phyloP scores from a whole-genome alignment of 805 yeast genomes.

The Myxozyma udenii region DNA sequence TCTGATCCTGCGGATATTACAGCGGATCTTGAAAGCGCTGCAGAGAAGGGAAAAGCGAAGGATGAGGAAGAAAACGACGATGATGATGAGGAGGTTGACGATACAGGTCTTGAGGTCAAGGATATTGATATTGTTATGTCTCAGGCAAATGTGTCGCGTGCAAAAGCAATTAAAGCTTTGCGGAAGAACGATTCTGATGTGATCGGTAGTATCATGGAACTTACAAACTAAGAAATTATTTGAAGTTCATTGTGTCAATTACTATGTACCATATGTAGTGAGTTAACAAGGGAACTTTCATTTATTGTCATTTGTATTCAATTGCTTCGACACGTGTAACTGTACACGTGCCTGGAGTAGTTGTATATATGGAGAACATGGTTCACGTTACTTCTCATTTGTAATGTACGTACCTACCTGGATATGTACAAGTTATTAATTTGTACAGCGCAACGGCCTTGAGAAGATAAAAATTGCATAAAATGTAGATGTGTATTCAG shows the following conservation, averaged over 20 bases:
- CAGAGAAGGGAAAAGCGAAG: constrained; percentile 31
- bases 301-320: neutral
- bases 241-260: neutral
- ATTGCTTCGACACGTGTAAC: no score
- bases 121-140: constrained; percentile 85
- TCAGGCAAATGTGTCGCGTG: constrained; percentile 86
- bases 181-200: constrained; percentile 86
- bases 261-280: neutral
- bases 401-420: no score
- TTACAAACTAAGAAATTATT: constrained; percentile 36
- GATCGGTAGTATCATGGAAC: constrained; percentile 83
- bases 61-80: constrained; percentile 57
- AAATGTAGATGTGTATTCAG: no score
- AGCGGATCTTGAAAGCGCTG: constrained; percentile 34
- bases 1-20: constrained; percentile 41
- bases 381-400: no score
- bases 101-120: constrained; percentile 73
- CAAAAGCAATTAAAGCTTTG: constrained; percentile 88
- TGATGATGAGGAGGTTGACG: constrained; percentile 76
- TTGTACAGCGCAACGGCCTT: no score
- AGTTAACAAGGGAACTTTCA: neutral
- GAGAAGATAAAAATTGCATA: no score
- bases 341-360: no score
- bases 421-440: no score
- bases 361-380: no score